phyloP scores from a whole-genome alignment of 176 grass and related monocot genomes.

The Ampelocalamus luodianensis region DNA sequence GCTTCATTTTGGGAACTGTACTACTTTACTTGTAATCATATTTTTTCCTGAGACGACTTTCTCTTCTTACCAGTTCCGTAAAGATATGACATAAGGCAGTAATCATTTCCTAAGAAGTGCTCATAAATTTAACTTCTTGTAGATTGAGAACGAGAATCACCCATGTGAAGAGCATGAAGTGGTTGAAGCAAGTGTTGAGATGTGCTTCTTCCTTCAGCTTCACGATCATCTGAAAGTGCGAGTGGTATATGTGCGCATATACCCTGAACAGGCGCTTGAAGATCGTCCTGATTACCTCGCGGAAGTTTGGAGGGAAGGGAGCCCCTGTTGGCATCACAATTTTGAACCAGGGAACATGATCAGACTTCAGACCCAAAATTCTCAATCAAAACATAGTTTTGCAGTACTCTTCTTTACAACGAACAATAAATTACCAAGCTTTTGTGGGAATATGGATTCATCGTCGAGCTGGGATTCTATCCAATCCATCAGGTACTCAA shows the following conservation, averaged over 20 bases:
- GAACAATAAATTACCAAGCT: constrained; percentile 58
- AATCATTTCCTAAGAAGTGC: neutral
- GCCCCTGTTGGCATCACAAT: constrained; percentile 47
- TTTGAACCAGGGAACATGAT: constrained; percentile 4
- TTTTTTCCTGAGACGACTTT: neutral
- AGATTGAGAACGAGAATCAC: constrained; percentile 49
- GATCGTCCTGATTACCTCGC: constrained; percentile 78
- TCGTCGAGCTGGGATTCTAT: constrained; percentile 80
- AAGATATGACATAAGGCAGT: neutral
- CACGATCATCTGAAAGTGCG: constrained; percentile 21
- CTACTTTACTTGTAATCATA: neutral
- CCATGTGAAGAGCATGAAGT: constrained; percentile 83
- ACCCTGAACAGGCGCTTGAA: constrained; percentile 98
- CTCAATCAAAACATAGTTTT: neutral
- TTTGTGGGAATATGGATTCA: constrained; percentile 88
- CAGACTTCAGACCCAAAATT: neutral
- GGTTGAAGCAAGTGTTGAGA: constrained; percentile 99
- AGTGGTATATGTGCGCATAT: constrained; percentile 37
- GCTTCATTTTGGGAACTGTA: neutral
- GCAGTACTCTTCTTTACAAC: neutral
- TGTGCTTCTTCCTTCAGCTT: no score
- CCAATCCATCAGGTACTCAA: constrained; percentile 97
- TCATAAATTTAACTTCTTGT: neutral
- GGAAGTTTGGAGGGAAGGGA: constrained; percentile 87
- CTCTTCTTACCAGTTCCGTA: neutral